Evolutionary conservation across 306 rosid genomes (phyloP).

Genomic region (Lithocarpus polystachyus): DNA sequence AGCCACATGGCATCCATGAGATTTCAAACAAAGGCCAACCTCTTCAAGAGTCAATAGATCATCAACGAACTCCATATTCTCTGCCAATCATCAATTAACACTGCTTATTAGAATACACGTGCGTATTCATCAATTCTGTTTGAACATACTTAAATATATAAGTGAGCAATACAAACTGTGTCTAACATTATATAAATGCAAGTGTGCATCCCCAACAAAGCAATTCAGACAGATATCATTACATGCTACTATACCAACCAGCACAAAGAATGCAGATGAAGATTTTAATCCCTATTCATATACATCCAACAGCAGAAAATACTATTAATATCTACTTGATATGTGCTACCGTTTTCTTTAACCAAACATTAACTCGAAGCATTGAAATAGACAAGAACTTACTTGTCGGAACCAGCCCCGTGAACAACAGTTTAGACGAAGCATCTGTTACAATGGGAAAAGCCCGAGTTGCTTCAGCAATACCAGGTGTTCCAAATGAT

Average conservation of each 20-base stretch:
- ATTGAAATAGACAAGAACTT: too few relatives aligned
- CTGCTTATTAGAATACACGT: background rate
- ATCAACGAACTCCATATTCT: slow-evolving; percentile 87
- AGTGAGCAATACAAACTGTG: background rate
- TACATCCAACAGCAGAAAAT: background rate
- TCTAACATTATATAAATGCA: background rate
- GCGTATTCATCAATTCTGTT: background rate
- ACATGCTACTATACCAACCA: background rate
- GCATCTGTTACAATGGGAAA: too few relatives aligned
- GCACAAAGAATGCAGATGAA: background rate
- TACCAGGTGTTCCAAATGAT: too few relatives aligned
- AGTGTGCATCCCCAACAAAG: background rate
- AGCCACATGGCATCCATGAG: slow-evolving; percentile 82
- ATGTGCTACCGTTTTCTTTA: background rate
- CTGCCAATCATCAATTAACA: slow-evolving; percentile 45
- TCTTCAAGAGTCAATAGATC: slow-evolving; percentile 77
- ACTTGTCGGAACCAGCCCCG: too few relatives aligned
- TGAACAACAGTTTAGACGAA: too few relatives aligned
- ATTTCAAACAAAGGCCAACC: slow-evolving; percentile 69
- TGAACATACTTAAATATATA: background rate
- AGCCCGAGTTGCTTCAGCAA: too few relatives aligned
- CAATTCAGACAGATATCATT: background rate
- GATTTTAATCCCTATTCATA: background rate
- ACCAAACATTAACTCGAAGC: background rate
- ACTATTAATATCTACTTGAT: background rate